phyloP scores from a whole-genome alignment of 2,329 filamentous ascomycete genomes.

The Anthostomella pinea region DNA sequence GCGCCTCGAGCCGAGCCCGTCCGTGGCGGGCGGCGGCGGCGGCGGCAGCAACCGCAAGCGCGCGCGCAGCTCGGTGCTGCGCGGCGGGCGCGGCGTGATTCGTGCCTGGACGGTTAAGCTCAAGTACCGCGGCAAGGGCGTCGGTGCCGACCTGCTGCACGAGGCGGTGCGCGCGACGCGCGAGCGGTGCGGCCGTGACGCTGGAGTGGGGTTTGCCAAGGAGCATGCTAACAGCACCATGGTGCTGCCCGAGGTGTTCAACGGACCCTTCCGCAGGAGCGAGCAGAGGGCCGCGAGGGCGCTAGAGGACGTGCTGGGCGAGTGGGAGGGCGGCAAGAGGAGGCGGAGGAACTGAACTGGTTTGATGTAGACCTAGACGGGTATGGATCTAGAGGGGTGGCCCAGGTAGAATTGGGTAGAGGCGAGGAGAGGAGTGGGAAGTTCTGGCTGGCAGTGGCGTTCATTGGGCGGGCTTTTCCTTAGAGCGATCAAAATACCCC shows the following conservation, averaged over 20 bases:
- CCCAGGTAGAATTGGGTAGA: too few species aligned
- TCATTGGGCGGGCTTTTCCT: too few species aligned
- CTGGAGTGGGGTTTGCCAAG: conserved; percentile 67
- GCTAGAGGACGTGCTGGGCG: conserved; percentile 49
- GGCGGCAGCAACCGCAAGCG: conserved; percentile 18
- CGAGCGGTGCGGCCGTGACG: conserved; percentile 65
- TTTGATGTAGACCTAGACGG: neutral
- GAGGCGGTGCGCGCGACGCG: conserved; percentile 68
- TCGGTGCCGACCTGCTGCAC: conserved; percentile 70
- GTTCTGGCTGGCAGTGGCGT: too few species aligned
- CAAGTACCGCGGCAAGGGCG: conserved; percentile 66
- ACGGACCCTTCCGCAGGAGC: conserved; percentile 54
- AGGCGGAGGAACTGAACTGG: conserved; percentile 8
- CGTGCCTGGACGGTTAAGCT: conserved; percentile 78
- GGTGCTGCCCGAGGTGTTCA: conserved; percentile 62
- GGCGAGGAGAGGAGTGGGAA: neutral
- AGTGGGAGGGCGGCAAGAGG: conserved; percentile 39
- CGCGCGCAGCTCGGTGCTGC: conserved; percentile 35
- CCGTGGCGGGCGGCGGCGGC: conserved; percentile 13
- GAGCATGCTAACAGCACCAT: conserved; percentile 73
- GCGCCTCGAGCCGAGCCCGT: conserved; percentile 51
- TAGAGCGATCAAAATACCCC: too few species aligned
- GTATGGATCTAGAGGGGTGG: too few species aligned
- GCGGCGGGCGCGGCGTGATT: conserved; percentile 67
- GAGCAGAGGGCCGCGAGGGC: conserved; percentile 57